Conservation (phyloP, 2,329 filamentous ascomycete species). For the Diaporthe helianthi region DNA sequence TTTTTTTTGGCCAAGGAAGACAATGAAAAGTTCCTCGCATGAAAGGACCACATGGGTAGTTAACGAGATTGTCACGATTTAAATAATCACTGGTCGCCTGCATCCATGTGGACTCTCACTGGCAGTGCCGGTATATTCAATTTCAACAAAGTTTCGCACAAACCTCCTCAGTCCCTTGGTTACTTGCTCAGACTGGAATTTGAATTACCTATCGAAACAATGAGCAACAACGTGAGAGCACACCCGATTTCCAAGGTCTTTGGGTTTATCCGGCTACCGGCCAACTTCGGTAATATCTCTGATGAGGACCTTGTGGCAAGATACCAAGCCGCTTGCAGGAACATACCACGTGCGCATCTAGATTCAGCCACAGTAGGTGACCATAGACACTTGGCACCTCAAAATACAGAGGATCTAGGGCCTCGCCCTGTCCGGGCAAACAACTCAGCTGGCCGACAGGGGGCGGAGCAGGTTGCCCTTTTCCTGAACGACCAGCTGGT, state of each 20-base stretch:
- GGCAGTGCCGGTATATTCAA: not conserved
- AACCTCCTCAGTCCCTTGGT: not conserved
- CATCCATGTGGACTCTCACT: not conserved
- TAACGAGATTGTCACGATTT: not conserved
- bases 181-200: not conserved
- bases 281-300: not conserved
- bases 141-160: not conserved
- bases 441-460: not conserved
- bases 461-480: not conserved
- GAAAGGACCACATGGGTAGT: not conserved
- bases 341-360: not conserved
- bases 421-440: not conserved
- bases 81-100: not conserved
- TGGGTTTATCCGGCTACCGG: not conserved
- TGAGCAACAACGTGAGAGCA: too few species aligned
- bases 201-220: not conserved
- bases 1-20: not conserved
- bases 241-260: not conserved
- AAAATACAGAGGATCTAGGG: too few species aligned
- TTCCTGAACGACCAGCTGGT: not conserved
- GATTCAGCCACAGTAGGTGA: not conserved
- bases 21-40: not conserved
- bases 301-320: not conserved
- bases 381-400: not conserved
- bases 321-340: not conserved